These are phyloP conservation scores for Leishmania arabica DNA, from an alignment of 208 protist genomes.

Conservation along the genomic window DNA sequence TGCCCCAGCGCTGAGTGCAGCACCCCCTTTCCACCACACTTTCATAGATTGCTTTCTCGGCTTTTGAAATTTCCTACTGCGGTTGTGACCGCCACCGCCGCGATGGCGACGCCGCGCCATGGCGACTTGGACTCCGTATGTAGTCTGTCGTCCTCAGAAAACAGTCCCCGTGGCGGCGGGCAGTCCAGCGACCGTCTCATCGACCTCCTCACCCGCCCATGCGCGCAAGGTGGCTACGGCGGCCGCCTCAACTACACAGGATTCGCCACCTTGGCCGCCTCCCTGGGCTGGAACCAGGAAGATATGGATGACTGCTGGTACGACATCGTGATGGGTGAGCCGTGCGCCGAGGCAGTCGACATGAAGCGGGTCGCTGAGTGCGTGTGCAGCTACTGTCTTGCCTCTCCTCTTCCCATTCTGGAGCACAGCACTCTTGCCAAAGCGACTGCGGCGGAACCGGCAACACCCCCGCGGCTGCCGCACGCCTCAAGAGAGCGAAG, in stretches of 20 bases:
- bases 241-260: conserved; percentile 57
- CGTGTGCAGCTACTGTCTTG: conserved; percentile 50
- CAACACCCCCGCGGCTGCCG: background rate
- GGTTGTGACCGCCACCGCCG: background rate
- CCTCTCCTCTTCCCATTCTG: conserved; percentile 19
- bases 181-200: conserved; percentile 22
- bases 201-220: conserved; percentile 37
- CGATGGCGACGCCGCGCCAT: background rate
- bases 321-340: conserved; percentile 63
- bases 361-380: conserved; percentile 52
- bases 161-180: background rate
- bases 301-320: conserved; percentile 85
- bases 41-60: background rate
- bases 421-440: background rate
- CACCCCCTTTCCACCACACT: background rate
- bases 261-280: conserved; percentile 36
- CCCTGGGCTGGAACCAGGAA: conserved; percentile 59
- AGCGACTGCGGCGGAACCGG: background rate
- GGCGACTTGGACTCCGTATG: conserved; percentile 8
- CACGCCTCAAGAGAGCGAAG: background rate
- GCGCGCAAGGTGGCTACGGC: conserved; percentile 56
- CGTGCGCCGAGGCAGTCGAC: conserved; percentile 37
- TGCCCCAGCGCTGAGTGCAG: background rate
- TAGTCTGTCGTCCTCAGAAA: conserved; percentile 17
- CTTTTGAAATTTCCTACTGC: background rate